Conservation (phyloP, 306 rosid species). For the Albizia julibrissin region DNA sequence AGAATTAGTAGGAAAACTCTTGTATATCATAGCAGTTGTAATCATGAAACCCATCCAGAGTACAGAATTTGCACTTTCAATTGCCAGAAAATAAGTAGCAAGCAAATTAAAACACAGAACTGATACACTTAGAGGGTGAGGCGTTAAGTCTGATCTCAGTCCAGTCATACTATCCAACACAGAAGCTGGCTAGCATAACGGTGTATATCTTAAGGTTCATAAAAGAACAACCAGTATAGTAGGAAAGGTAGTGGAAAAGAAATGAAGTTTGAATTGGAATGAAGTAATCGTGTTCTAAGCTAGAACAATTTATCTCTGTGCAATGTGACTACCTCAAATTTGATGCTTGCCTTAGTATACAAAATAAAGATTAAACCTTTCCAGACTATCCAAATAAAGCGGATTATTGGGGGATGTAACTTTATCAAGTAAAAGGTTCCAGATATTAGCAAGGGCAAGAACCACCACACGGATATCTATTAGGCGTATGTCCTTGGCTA, state of each 20-base stretch:
- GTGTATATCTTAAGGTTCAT: neutral
- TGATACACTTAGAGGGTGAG: neutral
- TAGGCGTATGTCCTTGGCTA: neutral
- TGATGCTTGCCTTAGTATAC: neutral
- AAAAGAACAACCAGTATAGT: neutral
- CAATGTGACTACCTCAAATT: neutral
- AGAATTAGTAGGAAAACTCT: neutral
- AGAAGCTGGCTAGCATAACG: neutral
- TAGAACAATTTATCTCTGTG: neutral
- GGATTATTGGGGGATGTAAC: neutral
- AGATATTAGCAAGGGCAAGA: neutral
- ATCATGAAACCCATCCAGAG: neutral
- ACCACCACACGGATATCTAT: neutral
- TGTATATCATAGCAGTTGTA: neutral
- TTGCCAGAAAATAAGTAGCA: neutral
- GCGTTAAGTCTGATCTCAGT: neutral
- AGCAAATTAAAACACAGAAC: neutral
- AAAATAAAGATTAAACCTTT: neutral
- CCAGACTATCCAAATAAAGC: neutral
- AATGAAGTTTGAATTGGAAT: neutral
- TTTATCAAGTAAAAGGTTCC: neutral
- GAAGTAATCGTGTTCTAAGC: neutral
- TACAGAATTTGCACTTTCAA: neutral
- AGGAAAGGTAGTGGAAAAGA: neutral
- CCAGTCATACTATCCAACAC: neutral